These are phyloP conservation scores for Ilex aquifolium DNA, from an alignment of 257 asterid species.

Conservation along the genomic window DNA sequence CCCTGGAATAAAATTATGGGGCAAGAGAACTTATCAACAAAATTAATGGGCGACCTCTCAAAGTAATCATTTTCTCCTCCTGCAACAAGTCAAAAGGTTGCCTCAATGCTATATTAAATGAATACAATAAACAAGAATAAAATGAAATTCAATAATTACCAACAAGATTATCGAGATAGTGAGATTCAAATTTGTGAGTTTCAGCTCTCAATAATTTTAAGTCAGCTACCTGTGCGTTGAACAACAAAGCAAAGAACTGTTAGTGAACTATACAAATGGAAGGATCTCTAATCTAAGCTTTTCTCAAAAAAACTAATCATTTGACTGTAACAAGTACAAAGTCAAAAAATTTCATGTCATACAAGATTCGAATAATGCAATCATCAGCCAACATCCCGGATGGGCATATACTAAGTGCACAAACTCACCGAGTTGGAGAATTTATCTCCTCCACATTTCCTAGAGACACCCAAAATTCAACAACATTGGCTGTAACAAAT, in stretches of 20 bases:
- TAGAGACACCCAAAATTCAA: too few species aligned
- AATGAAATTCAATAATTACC: constrained; percentile 38
- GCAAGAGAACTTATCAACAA: neutral
- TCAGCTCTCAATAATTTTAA: constrained; percentile 61
- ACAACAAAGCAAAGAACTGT: constrained; percentile 1
- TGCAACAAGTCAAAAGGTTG: constrained; percentile 24
- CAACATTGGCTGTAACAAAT: too few species aligned
- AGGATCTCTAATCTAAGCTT: too few species aligned
- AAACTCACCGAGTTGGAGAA: too few species aligned
- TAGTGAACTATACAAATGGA: neutral
- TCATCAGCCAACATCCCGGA: too few species aligned
- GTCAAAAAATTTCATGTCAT: too few species aligned
- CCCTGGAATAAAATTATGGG: constrained; percentile 41
- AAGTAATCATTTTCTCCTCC: constrained; percentile 22
- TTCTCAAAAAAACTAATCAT: too few species aligned
- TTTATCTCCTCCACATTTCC: too few species aligned
- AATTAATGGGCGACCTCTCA: constrained; percentile 3
- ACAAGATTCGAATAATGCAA: too few species aligned
- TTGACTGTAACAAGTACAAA: too few species aligned
- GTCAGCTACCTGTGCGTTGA: constrained; percentile 70
- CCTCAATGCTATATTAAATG: neutral
- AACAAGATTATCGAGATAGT: constrained; percentile 73
- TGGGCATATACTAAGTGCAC: too few species aligned
- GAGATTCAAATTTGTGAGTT: constrained; percentile 92
- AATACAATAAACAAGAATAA: constrained; percentile 4